These are phyloP conservation scores for Starmerella vaccinii DNA, from an alignment of 805 yeast genomes.

Conservation along the genomic window DNA sequence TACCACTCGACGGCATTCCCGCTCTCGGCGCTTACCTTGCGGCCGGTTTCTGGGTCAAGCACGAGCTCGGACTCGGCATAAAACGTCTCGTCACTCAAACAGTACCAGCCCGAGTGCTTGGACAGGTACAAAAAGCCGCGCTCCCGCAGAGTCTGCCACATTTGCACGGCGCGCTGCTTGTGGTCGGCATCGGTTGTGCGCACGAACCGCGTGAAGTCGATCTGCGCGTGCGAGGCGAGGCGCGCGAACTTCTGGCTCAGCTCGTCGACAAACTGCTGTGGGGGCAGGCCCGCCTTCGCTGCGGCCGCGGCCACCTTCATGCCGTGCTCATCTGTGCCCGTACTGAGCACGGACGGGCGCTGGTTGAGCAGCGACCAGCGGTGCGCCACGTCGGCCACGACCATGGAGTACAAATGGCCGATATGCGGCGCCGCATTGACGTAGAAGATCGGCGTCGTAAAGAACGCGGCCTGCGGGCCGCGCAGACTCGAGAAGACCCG, in stretches of 20 bases:
- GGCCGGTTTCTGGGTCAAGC: slow-evolving; percentile 27
- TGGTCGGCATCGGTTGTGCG: slow-evolving; percentile 88
- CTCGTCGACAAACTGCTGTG: slow-evolving; percentile 63
- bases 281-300: slow-evolving; percentile 39
- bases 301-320: slow-evolving; percentile 87
- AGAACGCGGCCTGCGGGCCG: slow-evolving; percentile 3
- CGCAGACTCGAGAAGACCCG: background rate
- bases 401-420: slow-evolving; percentile 85
- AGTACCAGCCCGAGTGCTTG: slow-evolving; percentile 87
- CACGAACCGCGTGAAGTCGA: slow-evolving; percentile 65
- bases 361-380: slow-evolving; percentile 56
- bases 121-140: slow-evolving; percentile 72
- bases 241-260: slow-evolving; percentile 53
- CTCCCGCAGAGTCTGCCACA: slow-evolving; percentile 56
- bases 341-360: slow-evolving; percentile 48
- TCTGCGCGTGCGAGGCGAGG: slow-evolving; percentile 49
- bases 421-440: slow-evolving; percentile 93
- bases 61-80: slow-evolving; percentile 71
- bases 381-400: slow-evolving; percentile 64
- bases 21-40: slow-evolving; percentile 46
- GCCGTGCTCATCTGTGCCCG: slow-evolving; percentile 98
- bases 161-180: slow-evolving; percentile 45
- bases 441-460: slow-evolving; percentile 87
- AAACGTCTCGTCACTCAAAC: slow-evolving; percentile 87
- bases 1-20: slow-evolving; percentile 65